Evolutionary conservation across 176 grass and related monocot genomes (phyloP), one percentile per base, ranked within the genome.

Genomic region (Leersia perrieri): DNA sequence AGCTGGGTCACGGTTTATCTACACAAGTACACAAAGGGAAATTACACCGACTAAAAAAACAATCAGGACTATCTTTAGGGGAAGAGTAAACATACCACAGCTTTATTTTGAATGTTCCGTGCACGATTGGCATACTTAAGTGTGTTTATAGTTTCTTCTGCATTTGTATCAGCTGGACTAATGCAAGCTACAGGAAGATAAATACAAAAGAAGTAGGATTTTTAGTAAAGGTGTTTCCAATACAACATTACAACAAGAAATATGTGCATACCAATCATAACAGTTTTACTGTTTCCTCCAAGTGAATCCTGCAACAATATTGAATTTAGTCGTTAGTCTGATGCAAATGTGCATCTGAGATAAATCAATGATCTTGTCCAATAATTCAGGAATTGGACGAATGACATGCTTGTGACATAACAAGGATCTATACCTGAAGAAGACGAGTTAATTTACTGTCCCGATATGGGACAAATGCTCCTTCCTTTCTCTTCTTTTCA

Each of bases 111-210:
- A 68, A 97, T 97, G 60, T 93, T 97, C 11, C 94, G 83, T 39
- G 94, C 90, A 75, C 90, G 94, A 79, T 97, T 92, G 3, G 94
- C 90, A 87, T 97, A 97, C 86, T 97, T 93, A 15, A 97, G 88
- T 71, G 90, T 93, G 36, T 97, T 97, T 75, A 97, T 92, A 25
- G 90, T 97, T 78, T 97, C 94, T 80, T 97, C 94, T 16, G 90
- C 90, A 87, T 92, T 97, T 55, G 80, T 76, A 86, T 97, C 88
- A 72, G 94, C 94, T 73, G 94, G 94, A 73, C 94, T 97, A 79
- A 97, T 93, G 53, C 94, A 96, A 74, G 93, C 92, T 94, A 79
- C 66, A 81, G 4, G 39, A 27, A 66, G 63, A 49, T 36, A 62
- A 64, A 60, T 18, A 45, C 22, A 11, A 77, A 82, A 77, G 6